phyloP scores from a whole-genome alignment of 805 yeast species.

The Wickerhamomyces bovis region DNA sequence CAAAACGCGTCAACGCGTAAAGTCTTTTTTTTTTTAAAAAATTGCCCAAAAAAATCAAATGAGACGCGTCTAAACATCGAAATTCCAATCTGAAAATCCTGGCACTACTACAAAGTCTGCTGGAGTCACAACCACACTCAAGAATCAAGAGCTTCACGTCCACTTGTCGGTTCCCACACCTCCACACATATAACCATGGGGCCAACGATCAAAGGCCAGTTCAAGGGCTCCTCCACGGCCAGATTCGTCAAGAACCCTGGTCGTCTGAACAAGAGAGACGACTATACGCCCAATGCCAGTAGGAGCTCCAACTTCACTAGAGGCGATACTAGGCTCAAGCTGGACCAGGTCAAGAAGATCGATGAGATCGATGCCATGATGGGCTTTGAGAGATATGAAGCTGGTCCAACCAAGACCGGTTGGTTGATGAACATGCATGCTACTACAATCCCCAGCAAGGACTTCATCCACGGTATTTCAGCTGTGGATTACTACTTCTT shows the following conservation, averaged over 20 bases:
- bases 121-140: no score
- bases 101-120: background rate
- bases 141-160: no score
- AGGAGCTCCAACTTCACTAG: constrained; percentile 27
- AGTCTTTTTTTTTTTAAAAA: background rate
- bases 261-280: constrained; percentile 16
- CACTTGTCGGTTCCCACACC: background rate
- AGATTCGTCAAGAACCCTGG: constrained; percentile 40
- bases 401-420: constrained; percentile 70
- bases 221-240: constrained; percentile 47
- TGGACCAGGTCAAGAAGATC: constrained; percentile 50
- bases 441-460: constrained; percentile 58
- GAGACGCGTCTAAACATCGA: background rate
- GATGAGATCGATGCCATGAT: constrained; percentile 72
- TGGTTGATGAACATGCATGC: constrained; percentile 96
- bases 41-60: background rate
- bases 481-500: constrained; percentile 93
- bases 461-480: constrained; percentile 59
- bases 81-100: background rate
- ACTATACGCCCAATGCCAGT: constrained; percentile 27
- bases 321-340: constrained; percentile 24
- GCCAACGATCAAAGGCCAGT: constrained; percentile 13
- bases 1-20: background rate
- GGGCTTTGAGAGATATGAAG: constrained; percentile 81
- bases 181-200: background rate